Conservation (phyloP, 257 asterid genomes). For the Solanum virginianum region DNA sequence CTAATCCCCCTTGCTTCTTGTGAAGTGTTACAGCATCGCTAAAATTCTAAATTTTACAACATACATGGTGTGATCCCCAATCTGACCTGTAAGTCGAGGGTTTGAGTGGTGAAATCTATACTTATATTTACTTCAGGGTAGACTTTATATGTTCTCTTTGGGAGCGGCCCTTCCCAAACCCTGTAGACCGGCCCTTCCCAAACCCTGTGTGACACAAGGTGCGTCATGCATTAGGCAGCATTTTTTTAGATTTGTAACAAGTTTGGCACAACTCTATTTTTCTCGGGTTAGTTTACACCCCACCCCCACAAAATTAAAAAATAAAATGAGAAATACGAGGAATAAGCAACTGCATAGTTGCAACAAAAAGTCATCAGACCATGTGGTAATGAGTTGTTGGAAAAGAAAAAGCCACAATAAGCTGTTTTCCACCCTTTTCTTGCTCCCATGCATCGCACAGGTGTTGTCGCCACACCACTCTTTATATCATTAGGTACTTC, state of each 20-base stretch:
- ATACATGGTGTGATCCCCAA: neutral
- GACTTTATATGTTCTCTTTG: neutral
- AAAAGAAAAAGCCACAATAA: neutral
- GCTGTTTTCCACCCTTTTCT: neutral
- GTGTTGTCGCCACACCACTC: neutral
- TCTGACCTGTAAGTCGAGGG: neutral
- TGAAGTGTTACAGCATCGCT: neutral
- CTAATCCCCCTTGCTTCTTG: too few species aligned
- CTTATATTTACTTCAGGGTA: neutral
- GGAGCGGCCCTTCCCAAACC: neutral
- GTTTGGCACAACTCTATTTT: neutral
- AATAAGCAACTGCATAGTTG: neutral
- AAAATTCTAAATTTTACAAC: neutral
- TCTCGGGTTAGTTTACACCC: neutral
- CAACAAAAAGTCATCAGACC: neutral
- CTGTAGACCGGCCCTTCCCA: neutral
- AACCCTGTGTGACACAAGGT: neutral
- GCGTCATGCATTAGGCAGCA: neutral
- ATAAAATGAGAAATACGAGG: neutral
- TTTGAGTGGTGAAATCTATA: neutral
- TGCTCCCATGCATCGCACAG: neutral
- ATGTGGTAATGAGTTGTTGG: neutral
- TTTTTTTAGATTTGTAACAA: neutral
- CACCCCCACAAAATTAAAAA: neutral
- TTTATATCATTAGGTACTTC: neutral